Evolutionary conservation across 495 filamentous ascomycete genomes (phyloP), one percentile per base, ranked within the genome.

Genomic region (Achaetomiella virescens): DNA sequence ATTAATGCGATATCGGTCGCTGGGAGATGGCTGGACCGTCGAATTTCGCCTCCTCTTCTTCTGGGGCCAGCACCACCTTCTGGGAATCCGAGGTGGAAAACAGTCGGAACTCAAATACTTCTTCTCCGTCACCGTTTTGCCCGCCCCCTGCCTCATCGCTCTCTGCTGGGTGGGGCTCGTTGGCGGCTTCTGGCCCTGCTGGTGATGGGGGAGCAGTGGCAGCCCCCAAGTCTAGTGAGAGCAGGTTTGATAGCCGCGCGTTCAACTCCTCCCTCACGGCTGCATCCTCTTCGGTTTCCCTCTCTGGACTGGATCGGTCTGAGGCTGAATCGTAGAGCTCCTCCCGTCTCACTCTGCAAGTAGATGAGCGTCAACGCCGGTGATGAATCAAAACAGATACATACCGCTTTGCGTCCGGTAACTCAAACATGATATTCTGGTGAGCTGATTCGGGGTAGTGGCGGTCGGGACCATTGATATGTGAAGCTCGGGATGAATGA

Each of bases 401-500:
- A 48, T 66, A 80, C 79, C 78, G 71, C 59, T 81, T 82, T 38
- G 79, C 76, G 51, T 75, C 66, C 18, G 78, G 78, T 9, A 81
- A 22, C 29, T 77, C 74, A 51, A 79, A 81, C 78, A 82, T 82
- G 42, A 35, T 63, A 29, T 40, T 7, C n/a, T 27, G 27, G 27
- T 9, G 27, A 31, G 27, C 9, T 47, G 47, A 24, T 47, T n/a
- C 11, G 24, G 14, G 15, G 15, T 42, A 21, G 3, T 42, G 17
- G 17, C 3, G 41, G 11, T 9, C 22, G 5, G 10, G n/a, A 6
- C 5, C n/a, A 4, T 38, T 38, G 36, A 38, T 3, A 38, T 3
- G 5, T 15, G 36, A 17, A 17, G n/a, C 4, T 38, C 12, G 36
- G 20, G 11, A 4, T 17, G n/a, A 41, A 18, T 17, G 17, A 41